A percentile compares a stretch with the other conserved stretches of the same genome.
Conservation (phyloP, 768 basidiomycete species). For the Psilocybe subaeruginosa region DNA sequence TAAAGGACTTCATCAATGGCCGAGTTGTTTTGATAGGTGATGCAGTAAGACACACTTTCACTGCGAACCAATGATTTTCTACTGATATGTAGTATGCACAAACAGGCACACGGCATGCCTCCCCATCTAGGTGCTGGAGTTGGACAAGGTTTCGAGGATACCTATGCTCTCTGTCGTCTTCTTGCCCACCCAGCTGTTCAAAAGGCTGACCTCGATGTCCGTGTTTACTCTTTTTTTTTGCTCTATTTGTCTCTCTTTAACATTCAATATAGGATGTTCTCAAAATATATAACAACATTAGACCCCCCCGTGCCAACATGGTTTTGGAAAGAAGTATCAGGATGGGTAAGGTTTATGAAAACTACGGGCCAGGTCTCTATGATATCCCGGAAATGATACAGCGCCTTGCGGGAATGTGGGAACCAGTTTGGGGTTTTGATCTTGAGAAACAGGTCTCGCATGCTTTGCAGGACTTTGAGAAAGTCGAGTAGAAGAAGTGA, state of each 20-base stretch:
- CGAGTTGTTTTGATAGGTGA: constrained; percentile 57
- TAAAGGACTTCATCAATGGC: constrained; percentile 44
- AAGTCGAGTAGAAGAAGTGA: not conserved
- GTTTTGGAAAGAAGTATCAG: constrained; percentile 44
- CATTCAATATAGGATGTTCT: constrained; percentile 42
- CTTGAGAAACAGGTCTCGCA: constrained; percentile 39
- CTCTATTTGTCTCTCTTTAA: not conserved
- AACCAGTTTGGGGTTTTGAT: constrained; percentile 53
- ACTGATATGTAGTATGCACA: not conserved
- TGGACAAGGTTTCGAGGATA: constrained; percentile 64
- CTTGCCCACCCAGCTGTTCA: constrained; percentile 45
- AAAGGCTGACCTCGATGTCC: constrained; percentile 42
- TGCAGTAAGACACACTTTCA: constrained; percentile 34
- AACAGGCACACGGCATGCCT: constrained; percentile 60
- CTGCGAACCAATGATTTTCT: not conserved
- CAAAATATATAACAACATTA: constrained; percentile 44
- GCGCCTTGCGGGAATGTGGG: constrained; percentile 44
- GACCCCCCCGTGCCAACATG: constrained; percentile 53
- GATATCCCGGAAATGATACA: constrained; percentile 31
- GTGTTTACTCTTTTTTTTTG: constrained; percentile 4
- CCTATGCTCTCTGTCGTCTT: constrained; percentile 46
- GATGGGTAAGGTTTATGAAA: constrained; percentile 48
- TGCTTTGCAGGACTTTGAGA: constrained; percentile 27
- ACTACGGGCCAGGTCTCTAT: constrained; percentile 35
- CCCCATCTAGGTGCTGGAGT: constrained; percentile 63